Base-by-base conservation (phyloP, 306 rosid genomes). In the Cucurbita maxima region DNA sequence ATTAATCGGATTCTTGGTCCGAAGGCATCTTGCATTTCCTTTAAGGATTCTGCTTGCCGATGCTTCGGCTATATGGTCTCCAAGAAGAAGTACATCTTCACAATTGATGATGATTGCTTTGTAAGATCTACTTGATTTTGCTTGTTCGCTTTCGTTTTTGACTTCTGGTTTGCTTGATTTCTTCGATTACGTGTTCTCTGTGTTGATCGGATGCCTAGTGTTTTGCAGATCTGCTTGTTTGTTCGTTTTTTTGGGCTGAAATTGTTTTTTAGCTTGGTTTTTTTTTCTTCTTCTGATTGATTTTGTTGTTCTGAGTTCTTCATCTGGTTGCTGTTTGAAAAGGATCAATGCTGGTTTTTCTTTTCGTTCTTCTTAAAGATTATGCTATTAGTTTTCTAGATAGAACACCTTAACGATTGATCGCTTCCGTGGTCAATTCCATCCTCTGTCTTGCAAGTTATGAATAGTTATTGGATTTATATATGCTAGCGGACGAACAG, bases 1-100 rank as follows among this genome's bases (percentile, higher is more conserved):
- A 78, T 82, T 52, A 80, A 78, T 64, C 77, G 75, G 76, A 75
- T 82, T 71, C 76, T 85, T 37, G 88, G 86, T 15, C 80, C 86
- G 6, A 80, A 80, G 83, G 83, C 83, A 13, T 75, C 78, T 69
- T 85, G 84, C 83, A 85, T 82, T 75, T 82, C 88, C 15, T 85
- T 80, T 37, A 80, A 85, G 76, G 88, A 85, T 47, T 85, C 88
- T 52, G 84, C 88, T 9, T 82, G 83, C 43, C 81, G 86, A 6
- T 85, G 88, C 85, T 82, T 85, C 19, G 88, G 88, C 40, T 82
- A 72, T 76, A 67, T 85, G 74, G 80, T 82, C 14, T 82, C 83
- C 44, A 85, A 85, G 82, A 82, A 82, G 77, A 85, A 85, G 79
- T 85, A 85, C 75, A 73, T 82, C 76, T 85, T 56, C 82, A 85